A percentile compares a stretch with the other conserved stretches of the same genome.
These are phyloP conservation scores for Zoysia japonica DNA, from an alignment of 176 grass and related monocot genomes.

Conservation along the genomic window DNA sequence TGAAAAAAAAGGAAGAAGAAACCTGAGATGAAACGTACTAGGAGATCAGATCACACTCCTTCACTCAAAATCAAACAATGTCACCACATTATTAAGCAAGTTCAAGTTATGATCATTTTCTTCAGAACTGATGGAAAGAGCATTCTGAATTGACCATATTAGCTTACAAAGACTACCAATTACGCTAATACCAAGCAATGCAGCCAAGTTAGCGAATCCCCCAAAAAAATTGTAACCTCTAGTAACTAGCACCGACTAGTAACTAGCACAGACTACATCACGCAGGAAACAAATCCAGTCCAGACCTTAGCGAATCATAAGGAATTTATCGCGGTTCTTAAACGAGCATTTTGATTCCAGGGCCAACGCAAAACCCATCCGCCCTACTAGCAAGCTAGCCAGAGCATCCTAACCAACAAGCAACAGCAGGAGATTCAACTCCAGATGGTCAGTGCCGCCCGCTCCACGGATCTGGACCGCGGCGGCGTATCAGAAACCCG, in stretches of 20 bases:
- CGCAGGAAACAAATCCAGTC: background rate
- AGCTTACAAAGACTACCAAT: background rate
- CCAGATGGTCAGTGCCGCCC: background rate
- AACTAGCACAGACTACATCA: background rate
- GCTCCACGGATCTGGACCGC: background rate
- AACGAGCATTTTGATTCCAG: background rate
- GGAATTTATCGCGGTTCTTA: background rate
- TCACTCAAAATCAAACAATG: conserved; percentile 16
- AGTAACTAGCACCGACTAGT: background rate
- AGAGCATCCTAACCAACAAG: conserved; percentile 9
- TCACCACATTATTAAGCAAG: conserved; percentile 22
- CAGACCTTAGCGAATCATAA: background rate
- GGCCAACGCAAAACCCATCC: background rate
- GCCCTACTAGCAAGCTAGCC: background rate
- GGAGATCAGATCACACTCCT: conserved; percentile 38
- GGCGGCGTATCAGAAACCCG: background rate
- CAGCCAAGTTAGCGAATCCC: conserved; percentile 21
- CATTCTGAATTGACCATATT: background rate
- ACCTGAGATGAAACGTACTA: conserved; percentile 43
- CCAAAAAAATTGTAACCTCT: background rate
- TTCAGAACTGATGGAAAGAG: background rate
- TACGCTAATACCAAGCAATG: conserved; percentile 24
- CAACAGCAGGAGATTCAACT: background rate
- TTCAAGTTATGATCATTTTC: background rate
- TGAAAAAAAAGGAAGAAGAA: conserved; percentile 52